Evolutionary conservation across 2,329 filamentous ascomycete genomes (phyloP).

Genomic region (Bipolaris sorokiniana): DNA sequence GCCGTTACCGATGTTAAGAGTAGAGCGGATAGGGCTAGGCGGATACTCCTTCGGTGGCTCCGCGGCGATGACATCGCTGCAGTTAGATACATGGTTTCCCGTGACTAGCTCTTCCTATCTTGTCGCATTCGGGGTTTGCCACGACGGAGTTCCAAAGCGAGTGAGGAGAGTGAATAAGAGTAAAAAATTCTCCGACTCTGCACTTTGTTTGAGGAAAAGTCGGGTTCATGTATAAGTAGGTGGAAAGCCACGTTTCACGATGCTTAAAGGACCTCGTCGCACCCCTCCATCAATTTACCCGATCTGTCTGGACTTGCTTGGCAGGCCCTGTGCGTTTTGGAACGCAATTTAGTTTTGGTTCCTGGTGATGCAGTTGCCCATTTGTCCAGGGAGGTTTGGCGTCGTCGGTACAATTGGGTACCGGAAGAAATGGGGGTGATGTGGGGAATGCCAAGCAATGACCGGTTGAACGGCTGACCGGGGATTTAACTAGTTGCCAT

Average conservation of each 20-base stretch:
- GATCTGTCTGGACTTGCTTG: constrained; percentile 21
- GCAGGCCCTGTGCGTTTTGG: constrained; percentile 2
- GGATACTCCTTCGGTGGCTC: not conserved
- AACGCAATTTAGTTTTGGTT: constrained; percentile 9
- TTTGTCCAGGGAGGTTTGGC: not conserved
- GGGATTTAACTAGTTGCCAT: not conserved
- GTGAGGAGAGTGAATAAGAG: not conserved
- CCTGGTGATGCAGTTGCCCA: not conserved
- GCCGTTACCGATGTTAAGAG: constrained; percentile 10
- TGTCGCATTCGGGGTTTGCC: not conserved
- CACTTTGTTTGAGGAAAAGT: not conserved
- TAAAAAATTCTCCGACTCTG: too few species aligned
- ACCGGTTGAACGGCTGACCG: not conserved
- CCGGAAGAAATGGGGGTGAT: not conserved
- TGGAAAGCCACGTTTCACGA: constrained; percentile 30
- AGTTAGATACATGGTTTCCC: constrained; percentile 1
- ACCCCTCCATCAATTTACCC: constrained; percentile 14
- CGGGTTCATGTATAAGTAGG: not conserved
- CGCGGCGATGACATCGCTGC: not conserved
- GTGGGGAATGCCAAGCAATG: not conserved
- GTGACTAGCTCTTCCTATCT: not conserved
- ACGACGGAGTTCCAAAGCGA: not conserved
- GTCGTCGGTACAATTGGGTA: not conserved
- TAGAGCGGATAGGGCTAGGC: constrained; percentile 1
- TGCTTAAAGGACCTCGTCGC: constrained; percentile 12